Evolutionary conservation across 345 rosid species (phyloP), one percentile per base, ranked within the genome.

Genomic region (Litchi chinensis): DNA sequence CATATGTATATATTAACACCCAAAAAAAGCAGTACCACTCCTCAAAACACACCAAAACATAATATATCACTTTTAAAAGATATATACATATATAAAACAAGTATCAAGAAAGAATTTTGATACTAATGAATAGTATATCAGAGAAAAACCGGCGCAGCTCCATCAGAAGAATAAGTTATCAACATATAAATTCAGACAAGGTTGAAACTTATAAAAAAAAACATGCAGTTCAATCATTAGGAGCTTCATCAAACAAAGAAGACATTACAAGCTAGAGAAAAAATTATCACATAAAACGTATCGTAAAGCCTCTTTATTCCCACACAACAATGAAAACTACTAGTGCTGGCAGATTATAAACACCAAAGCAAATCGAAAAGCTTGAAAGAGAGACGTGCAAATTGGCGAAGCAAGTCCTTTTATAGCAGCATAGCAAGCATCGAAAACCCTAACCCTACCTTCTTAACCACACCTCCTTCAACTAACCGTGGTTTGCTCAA

Each of bases 141-240:
- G 10, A 1, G 12, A 16, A n/a, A 22, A 11, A 18, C 3, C 24
- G 54, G 21, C 10, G 46, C 12, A 57, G 32, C 72, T 79, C 81
- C 81, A 77, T 79, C 81, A 79, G 70, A 73, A 73, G 22, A 21
- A 56, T 5, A 1, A 67, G 9, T 73, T 73, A 10, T 73, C 77
- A 19, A 73, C 77, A 73, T 52, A 3, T 11, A 43, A 8, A 79
- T 65, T 79, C 81, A 79, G 81, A 73, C 73, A 67, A 79, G 77
- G 73, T 77, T 79, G 82, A 79, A 73, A 79, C 77, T 79, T 65
- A 40, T 67, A 73, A 28, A n/a, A 40, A 21, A 43, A 13, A 70
- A 10, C 16, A 19, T 24, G 59, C 18, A 16, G 63, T 77, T 44
- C 75, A 70, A 70, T 70, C 80, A 77, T 26, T 62, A 70, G 70